Evolutionary conservation across 2,329 filamentous ascomycete species (phyloP).

Genomic region (Aspergillus amoenus): DNA sequence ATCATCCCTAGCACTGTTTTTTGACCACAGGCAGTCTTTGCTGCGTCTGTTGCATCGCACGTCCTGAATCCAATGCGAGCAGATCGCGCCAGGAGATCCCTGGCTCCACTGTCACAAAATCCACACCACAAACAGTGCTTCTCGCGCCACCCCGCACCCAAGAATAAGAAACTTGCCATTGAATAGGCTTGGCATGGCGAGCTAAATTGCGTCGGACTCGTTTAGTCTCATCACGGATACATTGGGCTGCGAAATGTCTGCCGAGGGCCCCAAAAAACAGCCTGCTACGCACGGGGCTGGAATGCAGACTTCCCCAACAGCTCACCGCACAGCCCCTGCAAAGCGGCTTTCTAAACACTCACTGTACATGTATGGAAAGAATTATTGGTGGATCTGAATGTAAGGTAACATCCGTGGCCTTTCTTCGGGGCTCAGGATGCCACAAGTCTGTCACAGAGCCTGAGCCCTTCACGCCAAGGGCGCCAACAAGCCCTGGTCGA

Average conservation of each 20-base stretch:
- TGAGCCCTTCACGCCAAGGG: not conserved
- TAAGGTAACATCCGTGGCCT: not conserved
- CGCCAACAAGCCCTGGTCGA: too few relatives aligned
- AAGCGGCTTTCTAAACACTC: too few relatives aligned
- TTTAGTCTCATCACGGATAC: not conserved
- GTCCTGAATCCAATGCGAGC: too few relatives aligned
- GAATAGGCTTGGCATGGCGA: not conserved
- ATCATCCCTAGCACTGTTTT: too few relatives aligned
- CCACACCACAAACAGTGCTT: too few relatives aligned
- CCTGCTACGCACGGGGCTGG: not conserved
- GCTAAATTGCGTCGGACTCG: not conserved
- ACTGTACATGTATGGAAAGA: too few relatives aligned
- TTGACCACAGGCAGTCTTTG: too few relatives aligned
- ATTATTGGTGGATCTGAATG: not conserved
- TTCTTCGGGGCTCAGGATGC: not conserved
- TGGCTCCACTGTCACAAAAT: too few relatives aligned
- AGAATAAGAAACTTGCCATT: not conserved
- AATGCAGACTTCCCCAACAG: not conserved
- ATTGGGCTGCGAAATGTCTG: not conserved
- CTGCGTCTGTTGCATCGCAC: too few relatives aligned
- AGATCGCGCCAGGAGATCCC: too few relatives aligned
- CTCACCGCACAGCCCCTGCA: not conserved
- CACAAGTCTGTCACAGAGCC: not conserved
- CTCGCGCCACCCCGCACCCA: not conserved
- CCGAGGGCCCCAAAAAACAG: not conserved